phyloP scores from a whole-genome alignment of 2,329 filamentous ascomycete genomes.

The Celoporthe dispersa region DNA sequence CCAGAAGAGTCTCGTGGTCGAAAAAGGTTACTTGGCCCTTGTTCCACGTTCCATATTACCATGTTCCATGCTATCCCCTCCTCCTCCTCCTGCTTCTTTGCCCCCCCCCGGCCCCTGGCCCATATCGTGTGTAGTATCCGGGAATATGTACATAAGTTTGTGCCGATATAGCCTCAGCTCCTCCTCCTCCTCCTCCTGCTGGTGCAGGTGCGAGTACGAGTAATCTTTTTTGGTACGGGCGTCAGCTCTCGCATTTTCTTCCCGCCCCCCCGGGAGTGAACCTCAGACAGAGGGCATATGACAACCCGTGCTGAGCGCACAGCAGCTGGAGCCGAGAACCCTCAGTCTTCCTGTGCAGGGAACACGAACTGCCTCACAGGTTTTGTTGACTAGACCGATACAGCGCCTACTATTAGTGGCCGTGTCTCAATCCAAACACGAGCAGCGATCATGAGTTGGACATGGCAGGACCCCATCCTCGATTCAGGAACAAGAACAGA shows the following conservation, averaged over 20 bases:
- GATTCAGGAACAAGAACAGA: constrained; percentile 11
- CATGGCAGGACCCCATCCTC: not conserved
- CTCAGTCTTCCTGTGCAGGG: too few relatives aligned
- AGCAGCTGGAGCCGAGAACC: not conserved
- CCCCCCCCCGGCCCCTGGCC: not conserved
- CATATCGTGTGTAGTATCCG: not conserved
- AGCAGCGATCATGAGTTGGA: not conserved
- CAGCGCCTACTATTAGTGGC: not conserved
- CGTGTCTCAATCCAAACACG: not conserved
- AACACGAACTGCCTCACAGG: not conserved
- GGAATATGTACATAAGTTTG: not conserved
- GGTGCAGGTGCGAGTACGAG: not conserved
- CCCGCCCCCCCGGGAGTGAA: not conserved
- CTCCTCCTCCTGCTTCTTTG: not conserved
- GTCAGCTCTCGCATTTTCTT: not conserved
- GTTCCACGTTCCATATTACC: constrained; percentile 8
- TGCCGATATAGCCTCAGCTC: constrained; percentile 11
- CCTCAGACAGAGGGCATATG: not conserved
- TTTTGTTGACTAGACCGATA: not conserved
- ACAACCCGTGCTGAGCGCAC: not conserved
- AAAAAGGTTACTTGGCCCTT: not conserved
- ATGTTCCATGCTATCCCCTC: constrained; percentile 2
- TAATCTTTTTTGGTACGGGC: not conserved
- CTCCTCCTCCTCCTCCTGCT: not conserved
- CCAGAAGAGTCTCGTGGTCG: constrained; percentile 10